Evolutionary conservation across 352 stramenopile species (phyloP), one percentile per base, ranked within the genome.

Genomic region (Pelagophyceae sp.): DNA sequence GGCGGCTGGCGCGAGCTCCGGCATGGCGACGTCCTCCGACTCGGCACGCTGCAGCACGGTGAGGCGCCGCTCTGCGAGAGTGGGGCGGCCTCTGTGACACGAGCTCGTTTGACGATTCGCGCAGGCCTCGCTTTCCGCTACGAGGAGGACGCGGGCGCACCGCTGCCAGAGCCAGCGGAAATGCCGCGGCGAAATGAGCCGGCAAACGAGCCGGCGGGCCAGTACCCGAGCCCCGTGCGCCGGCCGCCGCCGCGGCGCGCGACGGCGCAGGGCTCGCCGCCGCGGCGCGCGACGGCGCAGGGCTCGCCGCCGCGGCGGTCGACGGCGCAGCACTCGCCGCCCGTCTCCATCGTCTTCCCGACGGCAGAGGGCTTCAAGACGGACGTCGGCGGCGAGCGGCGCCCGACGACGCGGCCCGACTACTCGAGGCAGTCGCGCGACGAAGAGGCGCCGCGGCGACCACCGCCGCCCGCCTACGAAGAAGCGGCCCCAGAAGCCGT

Each of bases 31-130:
- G 31, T 74, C 33, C 5, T 74, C 6, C 67, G 67, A 11, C 29
- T 74, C 35, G 67, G 67, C 11, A 74, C 67, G 2, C 29, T 74
- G 67, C 67, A 74, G 67, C 67, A 74, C 67, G 67, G 67, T 54
- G 45, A 54, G 45, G 45, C 11, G 11, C 45, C 23, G 11, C 45
- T 54, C 45, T 11, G 45, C n/a, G n/a, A n/a, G n/a, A n/a, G n/a
- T n/a, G n/a, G n/a, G n/a, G n/a, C n/a, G n/a, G n/a, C n/a, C n/a
- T n/a, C n/a, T n/a, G n/a, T n/a, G n/a, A n/a, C n/a, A n/a, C n/a
- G n/a, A n/a, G n/a, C n/a, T n/a, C n/a, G n/a, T n/a, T n/a, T n/a
- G n/a, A n/a, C n/a, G n/a, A n/a, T n/a, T n/a, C n/a, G n/a, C 45
- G 11, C 23, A 54, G 45, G 45, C 35, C 17, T 58, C 35, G 67